These are phyloP conservation scores for Dendrobium officinale DNA, from an alignment of 106 monocot genomes.

Conservation along the genomic window DNA sequence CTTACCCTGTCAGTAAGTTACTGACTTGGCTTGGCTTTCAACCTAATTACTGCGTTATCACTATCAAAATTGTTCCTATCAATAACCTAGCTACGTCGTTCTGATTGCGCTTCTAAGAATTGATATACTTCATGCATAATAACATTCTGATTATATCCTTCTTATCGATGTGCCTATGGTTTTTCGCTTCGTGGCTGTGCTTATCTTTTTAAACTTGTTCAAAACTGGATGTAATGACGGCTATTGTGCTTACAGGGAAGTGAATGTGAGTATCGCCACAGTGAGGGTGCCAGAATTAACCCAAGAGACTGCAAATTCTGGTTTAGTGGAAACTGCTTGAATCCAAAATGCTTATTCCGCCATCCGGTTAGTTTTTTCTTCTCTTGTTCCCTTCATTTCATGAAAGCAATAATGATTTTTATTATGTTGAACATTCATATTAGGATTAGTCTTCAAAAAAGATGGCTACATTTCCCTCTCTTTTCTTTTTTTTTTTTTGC, in stretches of 20 bases:
- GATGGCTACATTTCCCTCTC: not conserved
- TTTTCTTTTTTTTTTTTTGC: not conserved
- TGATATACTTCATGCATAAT: too few relatives aligned
- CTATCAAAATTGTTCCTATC: too few relatives aligned
- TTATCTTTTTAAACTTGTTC: not conserved
- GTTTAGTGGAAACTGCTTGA: conserved; percentile 72
- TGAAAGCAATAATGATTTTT: not conserved
- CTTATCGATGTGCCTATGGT: not conserved
- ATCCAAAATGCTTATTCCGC: conserved; percentile 72
- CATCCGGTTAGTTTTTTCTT: conserved; percentile 59
- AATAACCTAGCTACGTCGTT: too few relatives aligned
- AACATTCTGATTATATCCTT: too few relatives aligned
- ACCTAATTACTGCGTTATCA: too few relatives aligned
- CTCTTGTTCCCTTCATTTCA: not conserved
- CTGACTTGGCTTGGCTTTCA: too few relatives aligned
- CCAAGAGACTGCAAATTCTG: conserved; percentile 80
- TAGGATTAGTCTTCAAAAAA: not conserved
- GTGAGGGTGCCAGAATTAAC: conserved; percentile 71
- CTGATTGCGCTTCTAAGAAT: too few relatives aligned
- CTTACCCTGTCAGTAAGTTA: too few relatives aligned
- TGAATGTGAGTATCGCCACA: conserved; percentile 84
- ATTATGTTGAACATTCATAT: not conserved
- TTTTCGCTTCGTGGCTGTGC: too few relatives aligned
- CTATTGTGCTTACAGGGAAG: conserved; percentile 42
- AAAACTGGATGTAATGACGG: too few relatives aligned